Evolutionary conservation across 2,329 filamentous ascomycete genomes (phyloP).

Genomic region (Lachnellula subtilissima): DNA sequence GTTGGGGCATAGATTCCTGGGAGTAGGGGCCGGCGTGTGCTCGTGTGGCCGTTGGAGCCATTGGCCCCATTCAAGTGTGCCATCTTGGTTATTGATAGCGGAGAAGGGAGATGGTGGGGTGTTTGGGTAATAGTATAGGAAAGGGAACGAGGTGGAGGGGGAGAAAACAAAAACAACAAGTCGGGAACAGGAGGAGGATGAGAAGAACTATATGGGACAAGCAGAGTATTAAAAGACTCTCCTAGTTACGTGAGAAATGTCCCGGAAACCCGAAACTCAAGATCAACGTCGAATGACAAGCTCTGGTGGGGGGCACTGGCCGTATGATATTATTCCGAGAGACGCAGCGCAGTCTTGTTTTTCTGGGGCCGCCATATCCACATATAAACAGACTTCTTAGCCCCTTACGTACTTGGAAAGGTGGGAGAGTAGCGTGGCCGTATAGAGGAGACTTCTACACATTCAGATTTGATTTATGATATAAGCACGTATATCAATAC

Average conservation of each 20-base stretch:
- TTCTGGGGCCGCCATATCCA: not conserved
- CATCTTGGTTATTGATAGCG: slow-evolving; percentile 8
- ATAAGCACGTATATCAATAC: not conserved
- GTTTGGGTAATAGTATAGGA: not conserved
- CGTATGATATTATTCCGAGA: slow-evolving; percentile 8
- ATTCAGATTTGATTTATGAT: not conserved
- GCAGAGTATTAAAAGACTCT: slow-evolving; percentile 5
- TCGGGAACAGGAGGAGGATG: not conserved
- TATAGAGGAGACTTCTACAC: not conserved
- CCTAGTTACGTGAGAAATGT: not conserved
- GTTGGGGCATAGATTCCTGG: slow-evolving; percentile 84
- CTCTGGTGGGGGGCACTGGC: slow-evolving; percentile 1
- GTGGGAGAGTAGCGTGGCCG: not conserved
- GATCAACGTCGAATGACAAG: not conserved
- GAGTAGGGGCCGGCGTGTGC: slow-evolving; percentile 55
- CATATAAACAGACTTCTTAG: not conserved
- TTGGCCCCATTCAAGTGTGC: slow-evolving; percentile 10
- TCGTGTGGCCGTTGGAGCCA: slow-evolving; percentile 26
- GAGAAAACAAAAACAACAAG: not conserved
- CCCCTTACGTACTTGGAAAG: not conserved
- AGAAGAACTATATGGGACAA: slow-evolving; percentile 3
- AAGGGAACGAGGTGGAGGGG: not conserved
- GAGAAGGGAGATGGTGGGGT: not conserved
- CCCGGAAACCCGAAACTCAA: not conserved
- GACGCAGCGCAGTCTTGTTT: not conserved